phyloP scores from a whole-genome alignment of 2,329 filamentous ascomycete species.

The Clonostachys chloroleuca region DNA sequence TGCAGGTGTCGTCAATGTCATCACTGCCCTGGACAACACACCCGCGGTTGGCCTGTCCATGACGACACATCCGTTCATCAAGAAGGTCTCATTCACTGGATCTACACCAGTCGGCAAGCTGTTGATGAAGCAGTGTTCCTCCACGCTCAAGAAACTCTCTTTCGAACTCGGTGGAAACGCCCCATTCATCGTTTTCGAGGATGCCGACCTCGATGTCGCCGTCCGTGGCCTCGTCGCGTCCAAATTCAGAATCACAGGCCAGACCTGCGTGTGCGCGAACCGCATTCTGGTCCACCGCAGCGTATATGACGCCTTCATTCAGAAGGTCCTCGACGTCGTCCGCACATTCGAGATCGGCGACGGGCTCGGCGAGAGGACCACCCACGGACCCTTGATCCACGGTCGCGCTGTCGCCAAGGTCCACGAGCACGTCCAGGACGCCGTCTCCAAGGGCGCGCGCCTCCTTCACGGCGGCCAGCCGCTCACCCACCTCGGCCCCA shows the following conservation, averaged over 20 bases:
- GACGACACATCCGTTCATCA: slow-evolving; percentile 58
- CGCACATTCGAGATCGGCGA: slow-evolving; percentile 56
- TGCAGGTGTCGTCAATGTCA: slow-evolving; percentile 37
- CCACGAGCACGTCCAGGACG: neutral
- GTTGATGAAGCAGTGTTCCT: slow-evolving; percentile 68
- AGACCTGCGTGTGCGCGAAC: slow-evolving; percentile 87
- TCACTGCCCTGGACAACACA: slow-evolving; percentile 66
- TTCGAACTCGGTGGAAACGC: slow-evolving; percentile 70
- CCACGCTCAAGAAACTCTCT: slow-evolving; percentile 60
- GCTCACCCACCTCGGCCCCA: slow-evolving; percentile 46
- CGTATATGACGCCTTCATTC: slow-evolving; percentile 66
- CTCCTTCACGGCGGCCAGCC: neutral
- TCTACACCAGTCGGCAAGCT: slow-evolving; percentile 41
- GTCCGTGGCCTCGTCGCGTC: slow-evolving; percentile 59
- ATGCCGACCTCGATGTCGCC: slow-evolving; percentile 65
- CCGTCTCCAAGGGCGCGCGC: neutral
- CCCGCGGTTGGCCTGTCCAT: slow-evolving; percentile 59
- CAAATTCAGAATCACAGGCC: slow-evolving; percentile 86
- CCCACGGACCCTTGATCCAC: slow-evolving; percentile 61
- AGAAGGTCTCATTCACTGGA: slow-evolving; percentile 74
- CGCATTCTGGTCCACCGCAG: slow-evolving; percentile 69
- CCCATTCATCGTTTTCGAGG: slow-evolving; percentile 61
- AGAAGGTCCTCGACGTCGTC: slow-evolving; percentile 62
- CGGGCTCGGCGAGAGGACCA: slow-evolving; percentile 50
- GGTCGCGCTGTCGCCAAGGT: slow-evolving; percentile 19